Evolutionary conservation across 169 alveolate species (phyloP), one percentile per base, ranked within the genome.

Genomic region (Plasmodium vivax): DNA sequence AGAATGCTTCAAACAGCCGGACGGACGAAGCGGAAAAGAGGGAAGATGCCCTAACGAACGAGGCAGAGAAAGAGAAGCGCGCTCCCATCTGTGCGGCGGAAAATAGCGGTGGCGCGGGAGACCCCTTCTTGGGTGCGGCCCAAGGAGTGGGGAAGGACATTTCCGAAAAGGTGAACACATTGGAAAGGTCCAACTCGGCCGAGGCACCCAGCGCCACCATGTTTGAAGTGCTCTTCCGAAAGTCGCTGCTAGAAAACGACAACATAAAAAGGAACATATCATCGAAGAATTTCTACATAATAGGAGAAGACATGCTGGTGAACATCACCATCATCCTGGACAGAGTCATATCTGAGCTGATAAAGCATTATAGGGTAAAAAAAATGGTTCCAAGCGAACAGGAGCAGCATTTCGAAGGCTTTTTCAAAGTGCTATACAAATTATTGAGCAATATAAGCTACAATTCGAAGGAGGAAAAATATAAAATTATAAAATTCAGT

Each of bases 391-490:
- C 32, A 58, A 68, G 72, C 8, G 90, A 90, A 30, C 94, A 90
- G 36, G 58, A 38, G 19, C 30, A 27, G 7, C 94, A 90, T 90
- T 90, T 90, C 72, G 68, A 90, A 58, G 80, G 62, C 43, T 80
- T 80, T 41, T 90, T 90, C 82, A 90, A 80, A 41, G 58, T 90
- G 7, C 27, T 90, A 47, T 90, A 90, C 83, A 90, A 56, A 47
- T 38, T 90, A 27, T 68, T 90, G 45, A 90, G 84, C 19, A 90
- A 90, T 90, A 90, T 90, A 54, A 80, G 91, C 41, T 80, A 34
- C 34, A 38, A 90, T 90, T 51, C 94, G 12, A 90, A 90, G 2
- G 94, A 90, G 72, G 91, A 79, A 68, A 90, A 90, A 90, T 90
- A 56, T 41, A 90, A 68, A 80, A 80, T 82, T 14, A 90, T 90